Percentiles rank a stretch among this genome's conserved stretches.
These are phyloP conservation scores for Xerocomellus chrysenteron DNA, from an alignment of 768 basidiomycete species.

Conservation along the genomic window DNA sequence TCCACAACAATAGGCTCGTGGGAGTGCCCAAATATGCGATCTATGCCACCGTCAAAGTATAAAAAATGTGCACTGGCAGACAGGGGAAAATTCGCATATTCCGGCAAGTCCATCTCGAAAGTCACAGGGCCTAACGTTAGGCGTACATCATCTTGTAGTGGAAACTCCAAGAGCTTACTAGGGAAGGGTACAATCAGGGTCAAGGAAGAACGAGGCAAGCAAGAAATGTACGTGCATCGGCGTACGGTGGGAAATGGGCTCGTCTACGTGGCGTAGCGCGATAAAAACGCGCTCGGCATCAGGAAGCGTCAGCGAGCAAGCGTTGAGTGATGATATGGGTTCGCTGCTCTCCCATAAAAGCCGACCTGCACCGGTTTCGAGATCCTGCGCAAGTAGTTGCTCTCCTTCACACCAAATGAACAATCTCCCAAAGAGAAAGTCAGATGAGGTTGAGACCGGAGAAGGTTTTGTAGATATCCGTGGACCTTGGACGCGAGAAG, in stretches of 20 bases:
- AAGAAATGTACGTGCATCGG: constrained; percentile 17
- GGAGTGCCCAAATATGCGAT: constrained; percentile 7
- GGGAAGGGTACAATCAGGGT: constrained; percentile 2
- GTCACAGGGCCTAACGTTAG: constrained; percentile 12
- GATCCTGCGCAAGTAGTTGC: constrained; percentile 20
- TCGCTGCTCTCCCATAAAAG: constrained; percentile 13
- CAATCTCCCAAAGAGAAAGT: constrained; percentile 25
- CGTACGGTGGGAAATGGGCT: constrained; percentile 14
- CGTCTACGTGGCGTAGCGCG: constrained; percentile 18
- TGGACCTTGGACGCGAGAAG: constrained; percentile 15
- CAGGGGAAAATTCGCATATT: constrained; percentile 16
- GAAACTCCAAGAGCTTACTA: constrained; percentile 26
- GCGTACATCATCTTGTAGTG: constrained; percentile 10
- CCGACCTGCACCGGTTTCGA: constrained; percentile 22
- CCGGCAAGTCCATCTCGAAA: constrained; percentile 20
- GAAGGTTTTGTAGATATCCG: constrained; percentile 12
- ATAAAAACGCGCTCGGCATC: constrained; percentile 21
- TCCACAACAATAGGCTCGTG: constrained; percentile 18
- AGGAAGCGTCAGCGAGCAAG: constrained; percentile 19
- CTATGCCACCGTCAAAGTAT: constrained; percentile 17
- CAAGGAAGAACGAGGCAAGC: neutral
- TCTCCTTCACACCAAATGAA: constrained; percentile 22
- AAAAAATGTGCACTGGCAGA: constrained; percentile 13
- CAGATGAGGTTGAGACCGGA: constrained; percentile 15
- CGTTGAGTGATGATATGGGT: constrained; percentile 19